phyloP scores from a whole-genome alignment of 305 asterid species.

The Fraxinus baroniana region DNA sequence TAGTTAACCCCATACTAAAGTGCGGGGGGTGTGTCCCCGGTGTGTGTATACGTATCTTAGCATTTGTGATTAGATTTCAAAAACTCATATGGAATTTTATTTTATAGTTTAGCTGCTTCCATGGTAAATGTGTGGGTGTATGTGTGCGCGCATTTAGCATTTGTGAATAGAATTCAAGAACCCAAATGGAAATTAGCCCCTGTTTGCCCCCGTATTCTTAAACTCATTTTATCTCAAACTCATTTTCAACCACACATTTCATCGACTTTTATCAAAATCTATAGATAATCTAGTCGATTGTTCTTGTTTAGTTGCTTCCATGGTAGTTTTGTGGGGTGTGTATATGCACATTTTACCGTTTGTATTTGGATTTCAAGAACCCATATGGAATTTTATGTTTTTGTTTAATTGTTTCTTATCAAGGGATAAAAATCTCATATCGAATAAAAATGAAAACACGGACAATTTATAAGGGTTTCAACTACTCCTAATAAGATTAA shows the following conservation, averaged over 20 bases:
- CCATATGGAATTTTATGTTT: background rate
- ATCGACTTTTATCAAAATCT: background rate
- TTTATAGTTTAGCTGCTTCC: slow-evolving; percentile 50
- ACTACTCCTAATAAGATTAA: too few species aligned
- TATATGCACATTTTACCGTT: background rate
- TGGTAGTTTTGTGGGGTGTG: background rate
- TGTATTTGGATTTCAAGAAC: background rate
- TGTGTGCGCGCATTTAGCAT: background rate
- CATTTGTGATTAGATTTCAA: background rate
- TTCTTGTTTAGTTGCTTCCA: background rate
- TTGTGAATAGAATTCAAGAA: background rate
- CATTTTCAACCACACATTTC: background rate
- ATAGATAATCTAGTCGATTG: background rate
- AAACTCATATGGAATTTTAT: background rate
- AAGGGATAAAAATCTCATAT: too few species aligned
- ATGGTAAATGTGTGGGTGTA: slow-evolving; percentile 37
- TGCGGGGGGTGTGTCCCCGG: background rate
- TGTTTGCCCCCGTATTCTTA: background rate
- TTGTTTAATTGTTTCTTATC: slow-evolving; percentile 49
- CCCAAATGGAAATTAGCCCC: background rate
- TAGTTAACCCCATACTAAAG: background rate
- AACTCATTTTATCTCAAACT: background rate
- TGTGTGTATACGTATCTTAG: background rate
- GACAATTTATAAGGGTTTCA: too few species aligned
- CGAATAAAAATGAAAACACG: too few species aligned